Evolutionary conservation across 2,329 filamentous ascomycete genomes (phyloP), one percentile per base, ranked within the genome.

Genomic region (Sporothrix protearum): DNA sequence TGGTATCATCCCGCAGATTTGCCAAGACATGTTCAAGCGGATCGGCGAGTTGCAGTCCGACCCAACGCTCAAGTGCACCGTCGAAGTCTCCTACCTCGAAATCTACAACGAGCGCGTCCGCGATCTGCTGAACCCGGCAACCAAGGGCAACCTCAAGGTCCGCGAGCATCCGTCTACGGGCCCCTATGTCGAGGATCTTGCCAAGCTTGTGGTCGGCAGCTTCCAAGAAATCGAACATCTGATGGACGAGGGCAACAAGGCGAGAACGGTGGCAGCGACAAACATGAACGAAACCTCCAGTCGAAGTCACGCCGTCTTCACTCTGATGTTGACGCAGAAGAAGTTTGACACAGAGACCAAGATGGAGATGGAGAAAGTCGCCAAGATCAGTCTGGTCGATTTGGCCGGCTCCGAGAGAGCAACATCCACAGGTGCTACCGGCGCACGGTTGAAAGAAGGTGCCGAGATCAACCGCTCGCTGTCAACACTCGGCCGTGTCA

Each of bases 271-370:
- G 51, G 96, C 96, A 2, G 96, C 96, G 8, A 99, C 96, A 51
- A 99, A 98, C 86, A 99, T 99, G 96, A 99, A 99, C 85, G 96
- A 98, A 82, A 99, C 96, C 0, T 97, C 94, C 73, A 97, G 94
- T 87, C 91, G 96, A 85, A 98, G 95, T 79, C 96, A 99, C 81
- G 96, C 96, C 53, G 96, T 99, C 68, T 99, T 99, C 80, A 99
- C 96, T 25, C 85, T 99, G 70, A 98, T 95, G 78, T 85, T 99
- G 63, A 97, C 94, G 0, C 96, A 99, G 80, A 98, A 97, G 81
- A 90, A 92, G 73, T 91, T 92, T 78, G 96, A 99, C 79, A 84
- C 88, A 1, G 94, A 97, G 79, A 97, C 96, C 0, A 96, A 94
- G 75, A 96, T 99, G 94, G 93, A 94, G 77, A 92, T 95, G 77